Base-by-base conservation (phyloP, 257 asterid genomes). In the Pogostemon cablin region DNA sequence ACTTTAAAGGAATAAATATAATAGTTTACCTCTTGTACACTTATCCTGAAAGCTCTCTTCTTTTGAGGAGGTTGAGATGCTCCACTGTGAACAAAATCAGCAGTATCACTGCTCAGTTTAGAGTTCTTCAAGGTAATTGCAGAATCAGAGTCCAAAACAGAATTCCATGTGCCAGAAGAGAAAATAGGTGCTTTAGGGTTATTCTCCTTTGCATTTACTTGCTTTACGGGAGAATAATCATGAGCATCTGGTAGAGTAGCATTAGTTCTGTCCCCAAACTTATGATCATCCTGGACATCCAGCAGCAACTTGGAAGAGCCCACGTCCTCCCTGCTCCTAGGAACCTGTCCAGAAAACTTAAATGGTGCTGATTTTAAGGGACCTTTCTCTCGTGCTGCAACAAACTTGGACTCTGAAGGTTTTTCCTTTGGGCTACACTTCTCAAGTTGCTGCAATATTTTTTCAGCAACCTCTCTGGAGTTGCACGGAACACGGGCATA, bases 381-480 rank as follows among this genome's bases (percentile, higher is more conserved):
- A 15, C 86, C 71, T 62, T 77, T 91, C 48, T 90, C 88, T 73
- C 67, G 75, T 40, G 59, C 75, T 71, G 83, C 69, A 66, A 71
- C 70, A 41, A 80, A 73, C 78, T 85, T 87, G 61, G 90, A 81
- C 62, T 80, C 96, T 32, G 86, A 57, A 12, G 90, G 81, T 77
- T 88, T 91, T 63, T 84, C 90, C 74, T 81, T 88, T 12, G 98
- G 92, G 53, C 92, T 77, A 75, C 90, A 46, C 47, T 77, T 86
- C 71, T 91, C 95, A 80, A 91, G 91, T 41, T 88, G 93, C 83
- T 88, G 87, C 75, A 95, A 86, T 72, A 95, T 90, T 81, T 76
- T 89, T 60, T 92, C 79, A 69, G 99, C 99, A 75, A 83, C 84
- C 80, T 88, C 88, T 69, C 82, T 86, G 40, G 97, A 89, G 77